phyloP scores from a whole-genome alignment of 2,329 filamentous ascomycete genomes.

The Cladosporium austrohemisphaericum region DNA sequence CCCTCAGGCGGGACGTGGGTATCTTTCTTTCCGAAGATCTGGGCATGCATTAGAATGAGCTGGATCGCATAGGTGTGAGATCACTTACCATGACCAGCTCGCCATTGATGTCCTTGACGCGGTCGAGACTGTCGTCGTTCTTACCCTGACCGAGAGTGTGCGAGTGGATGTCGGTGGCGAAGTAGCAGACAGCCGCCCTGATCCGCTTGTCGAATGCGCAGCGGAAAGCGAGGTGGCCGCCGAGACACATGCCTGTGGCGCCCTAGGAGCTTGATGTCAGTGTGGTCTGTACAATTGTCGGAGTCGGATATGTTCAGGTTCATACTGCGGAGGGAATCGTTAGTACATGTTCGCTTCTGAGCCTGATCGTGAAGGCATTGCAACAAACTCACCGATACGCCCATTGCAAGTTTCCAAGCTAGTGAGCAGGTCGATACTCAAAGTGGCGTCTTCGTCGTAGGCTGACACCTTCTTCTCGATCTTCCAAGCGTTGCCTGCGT shows the following conservation, averaged over 20 bases:
- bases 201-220: conserved; percentile 73
- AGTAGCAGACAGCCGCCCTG: conserved; percentile 76
- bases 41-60: neutral
- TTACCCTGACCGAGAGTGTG: conserved; percentile 68
- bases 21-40: conserved; percentile 86
- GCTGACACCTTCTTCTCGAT: conserved; percentile 73
- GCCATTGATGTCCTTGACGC: conserved; percentile 65
- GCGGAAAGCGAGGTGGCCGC: conserved; percentile 77
- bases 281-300: neutral
- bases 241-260: conserved; percentile 85
- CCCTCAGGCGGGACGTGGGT: conserved; percentile 83
- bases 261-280: conserved; percentile 16
- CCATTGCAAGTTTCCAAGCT: conserved; percentile 60
- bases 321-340: no score
- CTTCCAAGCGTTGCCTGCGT: conserved; percentile 83
- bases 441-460: conserved; percentile 63
- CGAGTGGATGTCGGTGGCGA: conserved; percentile 86
- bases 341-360: no score
- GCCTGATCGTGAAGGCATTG: no score
- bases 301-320: no score
- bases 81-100: conserved; percentile 67
- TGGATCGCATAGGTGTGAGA: neutral
- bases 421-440: conserved; percentile 41
- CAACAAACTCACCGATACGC: conserved; percentile 59
- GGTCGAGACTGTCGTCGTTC: conserved; percentile 58